Evolutionary conservation across 2,329 filamentous ascomycete genomes (phyloP).

Genomic region (Cladosporium sp.): DNA sequence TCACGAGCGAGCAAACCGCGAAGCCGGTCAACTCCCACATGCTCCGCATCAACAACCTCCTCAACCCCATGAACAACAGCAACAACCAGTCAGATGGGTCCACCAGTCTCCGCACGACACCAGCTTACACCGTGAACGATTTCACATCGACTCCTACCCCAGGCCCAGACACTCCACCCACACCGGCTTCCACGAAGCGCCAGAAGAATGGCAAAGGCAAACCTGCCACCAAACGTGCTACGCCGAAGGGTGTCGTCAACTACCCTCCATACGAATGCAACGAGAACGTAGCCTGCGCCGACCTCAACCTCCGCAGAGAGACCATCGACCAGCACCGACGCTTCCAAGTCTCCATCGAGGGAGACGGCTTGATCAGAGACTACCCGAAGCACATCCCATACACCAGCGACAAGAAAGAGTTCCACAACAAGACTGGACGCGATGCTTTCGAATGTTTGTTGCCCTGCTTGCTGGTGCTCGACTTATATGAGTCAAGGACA

Average conservation of each 20-base stretch:
- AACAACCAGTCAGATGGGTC: conserved; percentile 23
- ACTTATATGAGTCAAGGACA: not conserved
- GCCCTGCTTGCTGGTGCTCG: not conserved
- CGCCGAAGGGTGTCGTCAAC: conserved; percentile 66
- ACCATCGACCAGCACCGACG: conserved; percentile 59
- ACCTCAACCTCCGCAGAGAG: conserved; percentile 35
- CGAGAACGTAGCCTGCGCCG: conserved; percentile 20
- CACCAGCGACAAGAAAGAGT: conserved; percentile 89
- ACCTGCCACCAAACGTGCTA: conserved; percentile 61
- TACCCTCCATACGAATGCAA: conserved; percentile 70
- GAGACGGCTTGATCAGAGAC: conserved; percentile 46
- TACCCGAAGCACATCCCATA: conserved; percentile 75
- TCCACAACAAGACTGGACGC: conserved; percentile 80
- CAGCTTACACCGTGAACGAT: conserved; percentile 27
- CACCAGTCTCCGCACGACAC: conserved; percentile 29
- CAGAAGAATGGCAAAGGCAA: conserved; percentile 67
- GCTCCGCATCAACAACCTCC: conserved; percentile 45
- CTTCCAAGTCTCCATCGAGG: conserved; percentile 63
- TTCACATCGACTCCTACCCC: conserved; percentile 29
- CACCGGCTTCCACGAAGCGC: conserved; percentile 32
- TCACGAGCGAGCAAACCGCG: conserved; percentile 22
- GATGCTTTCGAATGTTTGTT: conserved; percentile 80
- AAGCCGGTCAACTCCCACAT: conserved; percentile 26
- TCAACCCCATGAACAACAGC: conserved; percentile 38
- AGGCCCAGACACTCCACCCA: conserved; percentile 26